Evolutionary conservation across 2,329 filamentous ascomycete genomes (phyloP), one percentile per base, ranked within the genome.

Genomic region (Curvularia sp.): DNA sequence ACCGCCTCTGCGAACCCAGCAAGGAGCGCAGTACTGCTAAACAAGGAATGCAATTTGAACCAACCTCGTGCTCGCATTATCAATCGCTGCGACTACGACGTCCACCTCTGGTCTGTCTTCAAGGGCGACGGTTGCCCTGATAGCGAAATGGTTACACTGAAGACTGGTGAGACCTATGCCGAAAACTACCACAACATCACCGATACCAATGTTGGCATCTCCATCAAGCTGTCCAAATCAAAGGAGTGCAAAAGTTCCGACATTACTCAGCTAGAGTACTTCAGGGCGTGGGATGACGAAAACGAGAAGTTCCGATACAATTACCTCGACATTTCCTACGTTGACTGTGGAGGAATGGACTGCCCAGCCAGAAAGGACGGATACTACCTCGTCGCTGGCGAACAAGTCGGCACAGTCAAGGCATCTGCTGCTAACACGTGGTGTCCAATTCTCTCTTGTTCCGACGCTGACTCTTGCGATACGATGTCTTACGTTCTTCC

Each of bases 211-310:
- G 59, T 59, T 8, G 77, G 76, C 55, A 65, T 77, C 13, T 79
- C 77, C 4, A 71, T 79, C 66, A 79, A 79, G 68, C 54, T 79
- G 30, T 74, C 74, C n/a, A 77, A 75, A 64, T 60, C 55, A 5
- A 25, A 67, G 10, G 9, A 69, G 28, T 75, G 72, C 70, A 71
- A 68, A 41, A 64, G 62, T 13, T 56, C 51, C 55, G 66, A 72
- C 50, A 72, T 77, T 42, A 69, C 70, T 0, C 77, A 79, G 54
- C 59, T 79, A 42, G 77, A 79, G 61, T 79, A 79, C 71, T 76
- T 66, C 60, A 63, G 72, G 45, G 34, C 61, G 41, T 60, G 62
- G 32, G 53, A 55, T 18, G 53, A 51, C 8, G 27, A 46, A 5
- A 48, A 49, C 2, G 53, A 32, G 45, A 5, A 9, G 19, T 71